phyloP scores from a whole-genome alignment of 176 grass and related monocot species.

The Paspalum notatum region DNA sequence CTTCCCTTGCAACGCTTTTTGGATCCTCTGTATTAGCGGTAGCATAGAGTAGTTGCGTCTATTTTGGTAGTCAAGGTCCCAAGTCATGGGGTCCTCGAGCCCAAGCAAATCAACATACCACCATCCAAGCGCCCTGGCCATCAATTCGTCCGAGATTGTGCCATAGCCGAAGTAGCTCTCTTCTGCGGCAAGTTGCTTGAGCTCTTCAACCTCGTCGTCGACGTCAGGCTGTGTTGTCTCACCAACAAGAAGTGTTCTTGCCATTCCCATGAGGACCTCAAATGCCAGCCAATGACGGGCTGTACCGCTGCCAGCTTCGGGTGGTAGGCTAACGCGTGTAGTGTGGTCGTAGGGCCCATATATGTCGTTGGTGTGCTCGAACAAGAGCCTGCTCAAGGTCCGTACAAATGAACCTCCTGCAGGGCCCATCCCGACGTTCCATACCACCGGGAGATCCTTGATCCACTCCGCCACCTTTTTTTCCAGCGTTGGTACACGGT shows the following conservation, averaged over 20 bases:
- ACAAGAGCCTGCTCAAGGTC: background rate
- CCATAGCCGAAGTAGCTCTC: too few species aligned
- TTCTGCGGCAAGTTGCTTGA: too few species aligned
- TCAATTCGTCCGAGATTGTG: too few species aligned
- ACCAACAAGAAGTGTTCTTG: too few species aligned
- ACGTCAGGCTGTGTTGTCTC: too few species aligned
- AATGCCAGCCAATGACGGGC: too few species aligned
- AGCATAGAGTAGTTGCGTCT: background rate
- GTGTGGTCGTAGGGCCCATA: background rate
- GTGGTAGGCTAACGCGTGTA: too few species aligned
- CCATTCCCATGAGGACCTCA: too few species aligned
- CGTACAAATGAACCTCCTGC: background rate
- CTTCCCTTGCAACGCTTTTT: background rate
- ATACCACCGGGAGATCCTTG: background rate
- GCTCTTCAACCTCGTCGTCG: too few species aligned
- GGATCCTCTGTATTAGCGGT: background rate
- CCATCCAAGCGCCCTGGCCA: too few species aligned
- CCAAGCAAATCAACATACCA: too few species aligned
- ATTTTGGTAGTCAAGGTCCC: background rate
- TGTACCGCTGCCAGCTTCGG: background rate
- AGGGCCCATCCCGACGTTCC: background rate
- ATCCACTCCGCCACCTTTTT: background rate
- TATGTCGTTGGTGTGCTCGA: background rate
- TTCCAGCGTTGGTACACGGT: background rate
- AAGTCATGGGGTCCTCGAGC: too few species aligned